phyloP scores from a whole-genome alignment of 768 basidiomycete species.

The Suillus subaureus region DNA sequence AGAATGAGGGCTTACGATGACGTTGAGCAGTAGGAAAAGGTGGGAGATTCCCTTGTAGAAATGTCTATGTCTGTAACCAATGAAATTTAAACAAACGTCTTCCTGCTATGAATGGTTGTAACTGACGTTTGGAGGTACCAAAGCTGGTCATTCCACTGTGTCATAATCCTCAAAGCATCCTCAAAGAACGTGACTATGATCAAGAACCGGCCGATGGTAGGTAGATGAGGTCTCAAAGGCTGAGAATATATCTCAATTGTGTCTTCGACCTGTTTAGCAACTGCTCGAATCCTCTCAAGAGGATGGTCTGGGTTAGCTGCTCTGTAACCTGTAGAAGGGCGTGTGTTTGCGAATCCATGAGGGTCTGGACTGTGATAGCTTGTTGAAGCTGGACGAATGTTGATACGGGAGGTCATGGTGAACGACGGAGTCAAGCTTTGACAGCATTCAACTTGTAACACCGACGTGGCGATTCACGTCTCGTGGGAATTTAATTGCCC shows the following conservation, averaged over 20 bases:
- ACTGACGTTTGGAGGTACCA: conserved; percentile 97
- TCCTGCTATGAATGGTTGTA: background rate
- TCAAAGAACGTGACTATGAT: conserved; percentile 99
- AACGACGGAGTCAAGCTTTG: background rate
- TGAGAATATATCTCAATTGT: conserved; percentile 89
- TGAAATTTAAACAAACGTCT: conserved; percentile 13
- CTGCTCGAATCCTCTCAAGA: conserved; percentile 70
- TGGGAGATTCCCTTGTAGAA: conserved; percentile 98
- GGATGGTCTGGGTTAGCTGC: conserved; percentile 84
- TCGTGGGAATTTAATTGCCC: background rate
- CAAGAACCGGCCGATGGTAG: conserved; percentile 92
- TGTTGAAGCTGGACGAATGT: conserved; percentile 68
- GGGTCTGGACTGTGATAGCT: conserved; percentile 66
- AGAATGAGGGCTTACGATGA: conserved; percentile 66
- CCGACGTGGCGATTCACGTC: conserved; percentile 2
- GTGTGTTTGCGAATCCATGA: conserved; percentile 77
- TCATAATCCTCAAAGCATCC: conserved; percentile 90
- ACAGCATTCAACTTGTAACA: background rate
- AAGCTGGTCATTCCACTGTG: conserved; percentile 96
- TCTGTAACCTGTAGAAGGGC: conserved; percentile 70
- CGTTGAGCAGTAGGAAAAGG: conserved; percentile 87
- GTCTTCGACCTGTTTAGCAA: conserved; percentile 85
- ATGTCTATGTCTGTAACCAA: conserved; percentile 72
- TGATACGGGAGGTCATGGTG: conserved; percentile 80
- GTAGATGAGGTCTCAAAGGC: conserved; percentile 91